Conservation (phyloP, 331 rosid genomes). For the Arachis monticola region DNA sequence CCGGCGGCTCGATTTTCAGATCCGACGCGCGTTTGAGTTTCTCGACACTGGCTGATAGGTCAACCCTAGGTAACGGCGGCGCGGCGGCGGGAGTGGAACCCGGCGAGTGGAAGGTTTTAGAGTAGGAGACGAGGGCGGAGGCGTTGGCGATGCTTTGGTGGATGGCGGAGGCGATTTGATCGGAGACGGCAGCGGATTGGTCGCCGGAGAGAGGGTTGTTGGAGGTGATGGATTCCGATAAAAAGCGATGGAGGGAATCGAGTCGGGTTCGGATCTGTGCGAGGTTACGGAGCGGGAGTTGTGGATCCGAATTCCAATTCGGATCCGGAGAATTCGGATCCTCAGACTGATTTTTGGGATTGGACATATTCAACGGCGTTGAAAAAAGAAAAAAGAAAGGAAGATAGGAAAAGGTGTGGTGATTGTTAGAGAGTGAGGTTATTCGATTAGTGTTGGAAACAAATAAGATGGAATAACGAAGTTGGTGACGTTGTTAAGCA, state of each 20-base stretch:
- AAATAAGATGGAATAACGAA: not conserved
- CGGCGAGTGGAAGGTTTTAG: conserved; percentile 24
- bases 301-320: conserved; percentile 37
- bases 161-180: conserved; percentile 64
- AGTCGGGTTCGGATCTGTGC: conserved; percentile 50
- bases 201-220: conserved; percentile 44
- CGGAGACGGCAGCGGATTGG: conserved; percentile 60
- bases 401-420: not conserved
- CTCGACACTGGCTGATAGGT: not conserved
- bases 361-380: not conserved
- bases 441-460: not conserved
- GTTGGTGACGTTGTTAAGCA: too few species aligned
- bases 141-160: conserved; percentile 61
- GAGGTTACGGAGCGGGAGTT: conserved; percentile 61
- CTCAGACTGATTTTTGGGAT: not conserved
- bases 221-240: conserved; percentile 55
- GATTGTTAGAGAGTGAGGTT: not conserved
- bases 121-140: conserved; percentile 58
- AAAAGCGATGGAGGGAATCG: conserved; percentile 61
- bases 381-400: not conserved
- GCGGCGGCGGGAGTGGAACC: not conserved
- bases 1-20: conserved; percentile 38
- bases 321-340: not conserved
- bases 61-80: not conserved
- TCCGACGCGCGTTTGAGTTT: conserved; percentile 4